Percentiles rank a stretch among this genome's conserved stretches.
Evolutionary conservation across 768 basidiomycete genomes (phyloP).

Genomic region (Panaeolus cyanescens): DNA sequence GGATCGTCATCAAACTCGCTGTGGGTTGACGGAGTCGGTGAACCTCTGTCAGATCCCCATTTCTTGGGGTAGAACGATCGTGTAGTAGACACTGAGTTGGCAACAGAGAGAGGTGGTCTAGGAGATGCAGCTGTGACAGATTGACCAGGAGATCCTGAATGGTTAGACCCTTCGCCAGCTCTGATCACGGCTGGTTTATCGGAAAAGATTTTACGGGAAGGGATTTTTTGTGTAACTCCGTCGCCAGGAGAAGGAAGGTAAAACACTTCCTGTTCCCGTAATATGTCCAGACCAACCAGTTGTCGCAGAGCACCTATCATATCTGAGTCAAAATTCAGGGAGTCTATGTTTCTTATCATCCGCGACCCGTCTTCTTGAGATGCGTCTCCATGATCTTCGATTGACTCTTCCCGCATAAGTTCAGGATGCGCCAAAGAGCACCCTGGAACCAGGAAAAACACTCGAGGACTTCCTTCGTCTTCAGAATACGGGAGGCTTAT

Average conservation of each 20-base stretch:
- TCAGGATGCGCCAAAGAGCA: conserved; percentile 61
- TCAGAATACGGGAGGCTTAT: conserved; percentile 54
- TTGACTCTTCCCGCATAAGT: conserved; percentile 61
- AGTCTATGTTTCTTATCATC: conserved; percentile 51
- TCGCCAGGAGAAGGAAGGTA: conserved; percentile 59
- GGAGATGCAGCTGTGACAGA: conserved; percentile 27
- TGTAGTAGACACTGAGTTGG: conserved; percentile 32
- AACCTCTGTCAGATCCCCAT: conserved; percentile 19
- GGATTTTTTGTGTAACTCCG: conserved; percentile 29
- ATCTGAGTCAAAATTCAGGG: conserved; percentile 51
- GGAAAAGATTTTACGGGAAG: conserved; percentile 18
- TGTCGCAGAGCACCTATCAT: conserved; percentile 59
- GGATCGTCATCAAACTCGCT: conserved; percentile 29
- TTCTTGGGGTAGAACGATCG: conserved; percentile 20
- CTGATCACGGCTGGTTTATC: conserved; percentile 15
- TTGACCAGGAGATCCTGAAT: conserved; percentile 27
- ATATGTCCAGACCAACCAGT: conserved; percentile 64
- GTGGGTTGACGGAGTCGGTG: conserved; percentile 22
- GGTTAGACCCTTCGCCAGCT: conserved; percentile 17
- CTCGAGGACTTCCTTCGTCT: conserved; percentile 51
- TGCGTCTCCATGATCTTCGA: conserved; percentile 62
- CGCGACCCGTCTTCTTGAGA: conserved; percentile 48
- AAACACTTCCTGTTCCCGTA: conserved; percentile 66
- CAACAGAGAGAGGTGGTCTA: conserved; percentile 24
- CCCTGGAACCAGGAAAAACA: conserved; percentile 70